A percentile compares a stretch with the other conserved stretches of the same genome.
These are phyloP conservation scores for Globisporangium takayamanum DNA, from an alignment of 352 stramenopile species.

Conservation along the genomic window DNA sequence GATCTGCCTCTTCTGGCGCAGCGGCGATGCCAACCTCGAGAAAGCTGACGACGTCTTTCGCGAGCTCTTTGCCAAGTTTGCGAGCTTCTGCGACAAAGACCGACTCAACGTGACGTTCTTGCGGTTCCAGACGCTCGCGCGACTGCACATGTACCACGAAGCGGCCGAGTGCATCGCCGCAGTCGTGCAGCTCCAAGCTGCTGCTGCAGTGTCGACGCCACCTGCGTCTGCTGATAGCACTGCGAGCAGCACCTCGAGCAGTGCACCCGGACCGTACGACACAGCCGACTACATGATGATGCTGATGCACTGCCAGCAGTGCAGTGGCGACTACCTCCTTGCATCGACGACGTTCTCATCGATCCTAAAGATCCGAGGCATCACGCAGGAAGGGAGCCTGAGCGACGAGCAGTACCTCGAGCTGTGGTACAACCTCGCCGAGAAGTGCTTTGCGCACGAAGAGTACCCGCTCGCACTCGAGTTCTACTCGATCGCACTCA, in stretches of 20 bases:
- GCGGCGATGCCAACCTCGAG: conserved; percentile 37
- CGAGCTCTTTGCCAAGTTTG: conserved; percentile 47
- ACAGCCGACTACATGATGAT: conserved; percentile 48
- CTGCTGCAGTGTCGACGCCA: background rate
- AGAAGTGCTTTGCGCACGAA: conserved; percentile 64
- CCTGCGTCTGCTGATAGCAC: background rate
- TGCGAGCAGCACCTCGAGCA: too few species aligned
- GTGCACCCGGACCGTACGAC: conserved; percentile 22
- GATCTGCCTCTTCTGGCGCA: conserved; percentile 56
- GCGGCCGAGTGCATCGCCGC: conserved; percentile 43
- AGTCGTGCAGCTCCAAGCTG: conserved; percentile 23
- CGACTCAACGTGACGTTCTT: conserved; percentile 48
- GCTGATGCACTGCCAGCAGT: conserved; percentile 61
- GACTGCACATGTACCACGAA: conserved; percentile 43
- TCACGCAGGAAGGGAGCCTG: conserved; percentile 25
- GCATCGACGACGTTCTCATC: conserved; percentile 40
- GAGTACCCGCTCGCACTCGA: conserved; percentile 57
- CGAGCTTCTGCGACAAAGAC: conserved; percentile 58
- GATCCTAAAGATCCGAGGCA: conserved; percentile 26
- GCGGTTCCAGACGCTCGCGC: conserved; percentile 54
- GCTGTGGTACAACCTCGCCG: conserved; percentile 41
- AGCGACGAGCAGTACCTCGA: conserved; percentile 48
- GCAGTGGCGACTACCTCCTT: conserved; percentile 44
- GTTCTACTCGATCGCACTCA: conserved; percentile 50
- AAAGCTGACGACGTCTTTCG: conserved; percentile 49